Evolutionary conservation across 768 basidiomycete species (phyloP), one percentile per base, ranked within the genome.

Genomic region (Rhodotorula toruloides): DNA sequence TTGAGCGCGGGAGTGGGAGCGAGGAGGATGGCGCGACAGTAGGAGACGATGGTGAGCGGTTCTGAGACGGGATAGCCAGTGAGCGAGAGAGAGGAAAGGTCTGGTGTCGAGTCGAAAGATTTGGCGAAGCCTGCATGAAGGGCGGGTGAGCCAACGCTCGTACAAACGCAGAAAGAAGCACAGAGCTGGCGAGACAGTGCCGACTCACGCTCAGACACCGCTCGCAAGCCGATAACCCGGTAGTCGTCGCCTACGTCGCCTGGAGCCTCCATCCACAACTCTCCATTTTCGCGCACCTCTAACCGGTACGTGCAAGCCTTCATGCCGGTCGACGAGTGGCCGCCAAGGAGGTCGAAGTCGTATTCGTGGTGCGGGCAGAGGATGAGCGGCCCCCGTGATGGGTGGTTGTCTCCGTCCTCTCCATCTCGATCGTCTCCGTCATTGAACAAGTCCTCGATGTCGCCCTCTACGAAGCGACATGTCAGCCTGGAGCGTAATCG

Each of bases 21-120:
- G 70, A 88, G 87, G 34, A 91, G 79, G 55, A 91, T 87, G 12
- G 89, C 78, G 10, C 88, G 86, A 2, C 87, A 87, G 84, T 86
- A 90, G 74, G 88, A 82, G 74, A 89, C 84, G 19, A 90, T 80
- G 0, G 87, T 86, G n/a, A 77, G 83, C 9, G 88, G 88, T 11
- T 72, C 46, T 5, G 57, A 37, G 5, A 46, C 27, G 56, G 59
- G 54, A 1, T 52, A 43, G 27, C 14, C 19, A 48, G 60, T 36
- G 36, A 65, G 63, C 40, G 63, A 37, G 48, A 66, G 59, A 17
- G 25, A 21, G 10, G 65, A 40, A 32, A 67, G 48, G 39, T 47
- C 61, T 72, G 74, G 21, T 76, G 73, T 13, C 81, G 83, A 27
- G 82, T 86, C 4, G 21, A 46, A 31, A 12, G 86, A 84, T 74